phyloP scores from a whole-genome alignment of 2,329 filamentous ascomycete species.

The Pyrenochaeta sp. region DNA sequence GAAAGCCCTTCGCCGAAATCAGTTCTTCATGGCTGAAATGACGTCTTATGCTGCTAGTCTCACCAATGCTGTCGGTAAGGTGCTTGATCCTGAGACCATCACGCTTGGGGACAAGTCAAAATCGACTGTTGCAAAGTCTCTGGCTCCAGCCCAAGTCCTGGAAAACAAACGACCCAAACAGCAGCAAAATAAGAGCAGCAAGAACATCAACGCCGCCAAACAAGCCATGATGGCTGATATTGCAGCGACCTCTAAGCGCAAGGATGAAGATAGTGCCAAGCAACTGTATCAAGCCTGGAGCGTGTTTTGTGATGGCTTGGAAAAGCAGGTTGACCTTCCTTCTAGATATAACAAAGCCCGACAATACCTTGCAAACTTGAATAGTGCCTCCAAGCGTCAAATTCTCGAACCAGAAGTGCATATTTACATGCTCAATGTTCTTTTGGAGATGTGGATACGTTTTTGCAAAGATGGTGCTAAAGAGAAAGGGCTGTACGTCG shows the following conservation, averaged over 20 bases:
- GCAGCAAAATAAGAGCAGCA: constrained; percentile 33
- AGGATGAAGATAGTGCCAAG: constrained; percentile 51
- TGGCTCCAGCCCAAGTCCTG: constrained; percentile 12
- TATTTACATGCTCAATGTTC: constrained; percentile 59
- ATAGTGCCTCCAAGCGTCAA: constrained; percentile 48
- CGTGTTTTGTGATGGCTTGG: constrained; percentile 55
- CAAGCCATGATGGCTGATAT: constrained; percentile 56
- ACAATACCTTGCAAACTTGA: constrained; percentile 57
- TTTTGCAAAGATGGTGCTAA: constrained; percentile 41
- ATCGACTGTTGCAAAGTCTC: constrained; percentile 14
- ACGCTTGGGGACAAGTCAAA: constrained; percentile 41
- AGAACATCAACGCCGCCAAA: constrained; percentile 48
- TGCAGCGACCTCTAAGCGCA: constrained; percentile 52
- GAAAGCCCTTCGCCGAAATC: constrained; percentile 25
- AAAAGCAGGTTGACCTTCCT: constrained; percentile 55
- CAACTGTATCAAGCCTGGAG: constrained; percentile 58
- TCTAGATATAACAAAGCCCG: constrained; percentile 60
- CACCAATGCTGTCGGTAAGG: constrained; percentile 24
- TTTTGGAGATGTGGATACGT: constrained; percentile 59
- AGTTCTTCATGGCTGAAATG: constrained; percentile 28
- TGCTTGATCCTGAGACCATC: constrained; percentile 22
- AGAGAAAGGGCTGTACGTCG: constrained; percentile 39
- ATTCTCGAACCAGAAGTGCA: constrained; percentile 57
- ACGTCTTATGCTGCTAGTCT: constrained; percentile 23
- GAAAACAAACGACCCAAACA: constrained; percentile 32